Evolutionary conservation across 495 filamentous ascomycete species (phyloP), one percentile per base, ranked within the genome.

Genomic region (Rhypophila decipiens): DNA sequence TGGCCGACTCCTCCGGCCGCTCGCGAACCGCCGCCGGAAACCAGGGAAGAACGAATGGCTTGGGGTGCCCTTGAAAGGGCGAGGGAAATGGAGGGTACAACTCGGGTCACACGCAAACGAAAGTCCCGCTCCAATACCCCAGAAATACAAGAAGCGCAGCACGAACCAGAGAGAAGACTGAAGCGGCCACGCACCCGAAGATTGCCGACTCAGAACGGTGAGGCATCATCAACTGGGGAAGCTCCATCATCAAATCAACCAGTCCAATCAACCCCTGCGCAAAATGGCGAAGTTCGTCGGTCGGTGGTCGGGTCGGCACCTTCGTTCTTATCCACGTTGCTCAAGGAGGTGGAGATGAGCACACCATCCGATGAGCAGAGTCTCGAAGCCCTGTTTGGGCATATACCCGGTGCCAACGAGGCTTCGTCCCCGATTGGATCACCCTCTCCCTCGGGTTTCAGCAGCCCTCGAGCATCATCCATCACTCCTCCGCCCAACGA

Each of bases 41-140:
- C 85, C 0, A 69, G 82, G 10, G 88, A 95, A 46, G 90, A 94
- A 58, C 75, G 83, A 51, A 75, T 79, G 23, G 90, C 90, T 10
- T 96, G 90, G 90, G 87, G 90, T 44, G 87, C 83, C 18, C 82
- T 95, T 46, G 89, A 96, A 52, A 86, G 81, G 51, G 87, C 88
- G 29, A 79, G 85, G 55, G 83, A 89, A 24, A 74, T 82, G 18
- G 79, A 85, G 42, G 70, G 66, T 38, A 47, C 42, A 10, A 31
- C 46, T 7, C n/a, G n/a, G n/a, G n/a, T n/a, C n/a, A 53, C 51
- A 35, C 59, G 86, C 38, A 96, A 96, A 64, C 76, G 89, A 36
- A 91, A 88, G 59, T 85, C 88, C n/a, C 72, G 71, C 34, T 79
- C 76, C 2, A 74, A 75, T 0, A 88, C 84, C 11, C 67, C 82